Conservation (phyloP, 129 eudicot species). For the Tanacetum coccineum region DNA sequence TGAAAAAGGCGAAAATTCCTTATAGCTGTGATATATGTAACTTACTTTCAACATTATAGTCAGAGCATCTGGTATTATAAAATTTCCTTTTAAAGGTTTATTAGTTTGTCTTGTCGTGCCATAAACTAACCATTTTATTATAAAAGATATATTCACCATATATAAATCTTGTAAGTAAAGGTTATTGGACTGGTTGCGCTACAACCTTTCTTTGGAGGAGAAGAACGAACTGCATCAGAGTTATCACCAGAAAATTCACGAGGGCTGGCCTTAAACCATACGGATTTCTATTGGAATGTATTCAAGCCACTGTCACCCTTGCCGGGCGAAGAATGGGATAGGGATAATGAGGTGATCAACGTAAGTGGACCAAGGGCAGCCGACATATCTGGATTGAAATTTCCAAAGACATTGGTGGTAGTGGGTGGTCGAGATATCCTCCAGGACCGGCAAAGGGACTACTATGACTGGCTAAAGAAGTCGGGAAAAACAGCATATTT, state of each 20-base stretch:
- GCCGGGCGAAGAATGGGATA: neutral
- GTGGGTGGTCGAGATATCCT: constrained; percentile 1
- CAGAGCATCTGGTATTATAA: too few relatives aligned
- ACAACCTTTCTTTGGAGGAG: neutral
- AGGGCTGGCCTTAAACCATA: neutral
- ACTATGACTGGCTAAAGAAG: neutral
- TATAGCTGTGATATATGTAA: too few relatives aligned
- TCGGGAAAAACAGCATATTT: neutral
- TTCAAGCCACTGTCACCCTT: neutral
- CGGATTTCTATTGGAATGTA: neutral
- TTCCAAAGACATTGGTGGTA: neutral
- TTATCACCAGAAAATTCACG: neutral
- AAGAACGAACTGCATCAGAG: neutral
- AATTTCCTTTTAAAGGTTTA: too few relatives aligned
- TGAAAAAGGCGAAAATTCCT: too few relatives aligned
- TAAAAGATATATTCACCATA: too few relatives aligned
- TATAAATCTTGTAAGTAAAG: neutral
- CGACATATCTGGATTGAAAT: too few relatives aligned
- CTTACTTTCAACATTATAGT: too few relatives aligned
- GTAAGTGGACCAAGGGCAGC: too few relatives aligned
- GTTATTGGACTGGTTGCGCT: neutral
- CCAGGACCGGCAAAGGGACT: neutral
- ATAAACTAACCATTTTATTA: too few relatives aligned
- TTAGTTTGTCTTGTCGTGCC: too few relatives aligned
- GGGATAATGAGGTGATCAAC: too few relatives aligned